phyloP scores from a whole-genome alignment of 192 early-diverging fungal species.

The Backusella macrospora region DNA sequence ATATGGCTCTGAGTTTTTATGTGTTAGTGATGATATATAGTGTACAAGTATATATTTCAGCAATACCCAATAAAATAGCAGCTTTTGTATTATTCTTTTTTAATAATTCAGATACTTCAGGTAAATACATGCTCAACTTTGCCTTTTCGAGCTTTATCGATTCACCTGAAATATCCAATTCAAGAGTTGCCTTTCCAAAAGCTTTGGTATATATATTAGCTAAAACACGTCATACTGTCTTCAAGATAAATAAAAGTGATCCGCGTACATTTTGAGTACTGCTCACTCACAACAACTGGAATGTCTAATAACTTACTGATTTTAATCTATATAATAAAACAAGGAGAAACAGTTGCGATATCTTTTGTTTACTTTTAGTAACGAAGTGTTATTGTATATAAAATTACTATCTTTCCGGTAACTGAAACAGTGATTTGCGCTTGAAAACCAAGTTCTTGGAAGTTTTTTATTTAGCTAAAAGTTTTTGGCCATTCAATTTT shows the following conservation, averaged over 20 bases:
- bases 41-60: conserved; percentile 48
- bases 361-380: background rate
- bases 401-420: conserved; percentile 81
- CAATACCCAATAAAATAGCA: conserved; percentile 89
- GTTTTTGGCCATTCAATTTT: no score
- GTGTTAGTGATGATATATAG: background rate
- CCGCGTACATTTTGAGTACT: conserved; percentile 75
- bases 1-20: conserved; percentile 72
- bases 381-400: background rate
- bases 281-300: conserved; percentile 91
- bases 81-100: conserved; percentile 58
- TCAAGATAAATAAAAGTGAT: background rate
- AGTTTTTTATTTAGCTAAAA: no score
- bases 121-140: conserved; percentile 88
- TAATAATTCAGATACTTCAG: conserved; percentile 58
- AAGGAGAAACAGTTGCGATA: background rate
- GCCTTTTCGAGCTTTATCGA: conserved; percentile 67
- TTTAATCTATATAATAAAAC: conserved; percentile 52
- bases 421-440: no score
- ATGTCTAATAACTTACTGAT: conserved; percentile 75
- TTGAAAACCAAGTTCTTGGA: no score
- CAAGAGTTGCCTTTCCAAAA: conserved; percentile 76
- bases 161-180: conserved; percentile 74
- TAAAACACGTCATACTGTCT: background rate
- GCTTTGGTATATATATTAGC: conserved; percentile 35